Evolutionary conservation across 495 filamentous ascomycete species (phyloP), one percentile per base, ranked within the genome.

Genomic region (Penicillium arizonense): DNA sequence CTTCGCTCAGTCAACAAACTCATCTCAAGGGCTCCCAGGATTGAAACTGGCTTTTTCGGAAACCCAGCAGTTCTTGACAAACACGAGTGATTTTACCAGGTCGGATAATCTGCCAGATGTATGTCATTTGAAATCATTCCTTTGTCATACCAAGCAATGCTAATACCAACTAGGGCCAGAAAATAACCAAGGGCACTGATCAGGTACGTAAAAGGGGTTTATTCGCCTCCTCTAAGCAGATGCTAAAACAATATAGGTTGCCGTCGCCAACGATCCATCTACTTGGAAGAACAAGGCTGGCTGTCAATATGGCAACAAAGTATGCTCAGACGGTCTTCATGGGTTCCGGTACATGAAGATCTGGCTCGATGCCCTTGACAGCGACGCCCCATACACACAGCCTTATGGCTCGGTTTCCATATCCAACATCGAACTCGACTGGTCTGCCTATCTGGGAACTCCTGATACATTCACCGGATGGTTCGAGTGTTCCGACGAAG

Each of bases 291-390:
- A 74, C 52, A 45, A 57, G 3, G 61, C 64, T 52, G 72, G 72
- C 35, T 79, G 76, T 45, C 53, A 65, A 39, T 58, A 67, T 37
- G 56, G 55, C 38, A 59, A 42, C 32, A 39, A 69, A 44, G 76
- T 79, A 14, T 79, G 76, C 59, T 67, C 71, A 3, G 76, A 79
- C 50, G 76, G 76, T 10, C 56, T 79, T 6, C 76, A 77, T 42
- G 76, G 71, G 11, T 79, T 77, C 62, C 65, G 76, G 10, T 79
- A 79, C 46, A 39, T 79, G 49, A 74, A 67, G 45, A 69, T 79
- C 9, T 68, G 62, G 42, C 57, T 79, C 5, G 72, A 72, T 52
- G 74, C 76, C 3, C 43, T 74, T 5, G 8, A 55, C 13, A 42
- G 46, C 8, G 76, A 79, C 53, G 63, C 65, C 5, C 73, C 74